phyloP scores from a whole-genome alignment of 805 yeast genomes.

The Monosporozyma yasuniensis region DNA sequence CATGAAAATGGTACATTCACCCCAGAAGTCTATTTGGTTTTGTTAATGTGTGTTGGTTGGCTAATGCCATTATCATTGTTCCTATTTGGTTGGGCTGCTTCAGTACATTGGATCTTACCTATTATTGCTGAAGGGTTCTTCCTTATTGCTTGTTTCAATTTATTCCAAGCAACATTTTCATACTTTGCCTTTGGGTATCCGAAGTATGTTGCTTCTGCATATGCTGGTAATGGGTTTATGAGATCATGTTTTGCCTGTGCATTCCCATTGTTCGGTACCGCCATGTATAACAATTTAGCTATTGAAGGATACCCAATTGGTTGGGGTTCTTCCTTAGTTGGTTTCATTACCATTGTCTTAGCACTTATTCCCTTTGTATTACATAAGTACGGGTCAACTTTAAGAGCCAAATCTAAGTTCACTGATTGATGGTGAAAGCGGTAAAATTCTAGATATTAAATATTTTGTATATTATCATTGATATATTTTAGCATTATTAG shows the following conservation, averaged over 20 bases:
- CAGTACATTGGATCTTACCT: constrained; percentile 44
- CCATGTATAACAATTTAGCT: constrained; percentile 45
- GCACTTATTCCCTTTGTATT: constrained; percentile 40
- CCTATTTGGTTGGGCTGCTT: constrained; percentile 43
- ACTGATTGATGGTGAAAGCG: neutral
- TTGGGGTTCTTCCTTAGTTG: constrained; percentile 49
- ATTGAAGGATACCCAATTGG: constrained; percentile 44
- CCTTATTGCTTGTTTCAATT: constrained; percentile 33
- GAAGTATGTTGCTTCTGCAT: constrained; percentile 46
- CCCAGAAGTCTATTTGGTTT: constrained; percentile 37
- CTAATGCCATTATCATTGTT: constrained; percentile 37
- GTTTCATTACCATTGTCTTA: constrained; percentile 36
- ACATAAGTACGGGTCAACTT: constrained; percentile 35
- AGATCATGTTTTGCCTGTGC: constrained; percentile 46
- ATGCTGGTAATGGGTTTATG: constrained; percentile 45
- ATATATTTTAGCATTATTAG: too few relatives aligned
- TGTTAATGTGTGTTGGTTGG: constrained; percentile 34
- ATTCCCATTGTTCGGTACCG: constrained; percentile 55
- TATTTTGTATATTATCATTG: neutral
- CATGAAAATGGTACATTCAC: constrained; percentile 21
- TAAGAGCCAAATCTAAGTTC: constrained; percentile 34
- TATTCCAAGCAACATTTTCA: constrained; percentile 44
- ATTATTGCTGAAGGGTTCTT: constrained; percentile 36
- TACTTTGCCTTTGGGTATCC: constrained; percentile 42
- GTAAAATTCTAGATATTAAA: neutral